Evolutionary conservation across 805 yeast genomes (phyloP).

Genomic region (Ogataea salicorniae): DNA sequence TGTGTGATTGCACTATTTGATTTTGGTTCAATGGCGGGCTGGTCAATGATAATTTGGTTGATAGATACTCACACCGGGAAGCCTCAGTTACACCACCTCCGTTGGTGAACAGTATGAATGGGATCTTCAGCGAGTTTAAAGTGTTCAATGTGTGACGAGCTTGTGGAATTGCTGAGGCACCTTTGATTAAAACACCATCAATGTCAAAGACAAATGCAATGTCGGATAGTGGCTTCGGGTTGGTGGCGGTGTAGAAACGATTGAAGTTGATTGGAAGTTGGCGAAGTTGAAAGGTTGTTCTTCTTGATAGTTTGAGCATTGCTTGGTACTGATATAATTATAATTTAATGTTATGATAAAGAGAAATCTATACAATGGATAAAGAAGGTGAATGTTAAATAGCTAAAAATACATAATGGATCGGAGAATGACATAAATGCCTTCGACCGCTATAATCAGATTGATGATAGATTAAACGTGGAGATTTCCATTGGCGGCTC

Average conservation of each 20-base stretch:
- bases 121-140: constrained; percentile 51
- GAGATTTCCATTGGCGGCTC: too few relatives aligned
- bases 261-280: too few relatives aligned
- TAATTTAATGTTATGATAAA: too few relatives aligned
- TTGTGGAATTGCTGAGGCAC: constrained; percentile 57
- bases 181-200: constrained; percentile 84
- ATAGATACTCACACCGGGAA: constrained; percentile 51
- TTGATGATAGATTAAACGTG: too few relatives aligned
- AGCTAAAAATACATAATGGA: too few relatives aligned
- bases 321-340: neutral
- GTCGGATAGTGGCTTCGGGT: constrained; percentile 6
- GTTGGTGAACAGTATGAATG: constrained; percentile 81
- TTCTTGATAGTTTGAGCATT: neutral
- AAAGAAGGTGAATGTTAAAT: too few relatives aligned
- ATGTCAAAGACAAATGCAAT: constrained; percentile 43
- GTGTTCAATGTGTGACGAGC: constrained; percentile 50
- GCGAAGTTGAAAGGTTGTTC: too few relatives aligned
- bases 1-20: constrained; percentile 82
- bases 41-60: constrained; percentile 36
- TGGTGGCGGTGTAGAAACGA: neutral
- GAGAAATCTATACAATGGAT: too few relatives aligned
- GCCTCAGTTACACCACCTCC: constrained; percentile 81
- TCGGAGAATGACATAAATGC: too few relatives aligned
- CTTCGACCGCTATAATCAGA: too few relatives aligned
- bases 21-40: constrained; percentile 39